These are phyloP conservation scores for Fusarium haematococcum DNA, from an alignment of 2,329 filamentous ascomycete genomes.

Conservation along the genomic window DNA sequence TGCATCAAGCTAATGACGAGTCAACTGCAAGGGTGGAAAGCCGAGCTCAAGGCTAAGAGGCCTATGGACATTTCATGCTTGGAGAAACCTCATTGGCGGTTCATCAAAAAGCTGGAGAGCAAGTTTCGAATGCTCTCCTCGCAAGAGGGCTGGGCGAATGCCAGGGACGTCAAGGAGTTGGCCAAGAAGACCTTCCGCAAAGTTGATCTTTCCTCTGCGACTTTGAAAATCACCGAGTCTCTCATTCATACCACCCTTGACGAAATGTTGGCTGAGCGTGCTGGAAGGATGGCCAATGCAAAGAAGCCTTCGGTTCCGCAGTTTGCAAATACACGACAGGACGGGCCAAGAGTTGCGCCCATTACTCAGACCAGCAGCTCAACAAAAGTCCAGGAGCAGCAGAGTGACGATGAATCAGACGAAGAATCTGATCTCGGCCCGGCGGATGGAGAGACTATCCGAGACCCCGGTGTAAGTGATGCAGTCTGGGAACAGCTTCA, in stretches of 20 bases:
- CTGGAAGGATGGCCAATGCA: conserved; percentile 20
- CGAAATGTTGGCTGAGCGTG: conserved; percentile 38
- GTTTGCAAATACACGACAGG: rapidly evolving
- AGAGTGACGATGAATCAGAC: background rate
- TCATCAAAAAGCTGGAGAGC: conserved; percentile 20
- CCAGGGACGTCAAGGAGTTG: conserved; percentile 69
- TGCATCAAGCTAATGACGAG: conserved; percentile 52
- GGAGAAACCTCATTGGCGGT: conserved; percentile 26
- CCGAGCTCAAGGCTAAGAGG: conserved; percentile 30
- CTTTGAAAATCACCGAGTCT: conserved; percentile 32
- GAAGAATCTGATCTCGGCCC: conserved; percentile 1
- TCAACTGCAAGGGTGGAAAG: conserved; percentile 53
- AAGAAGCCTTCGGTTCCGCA: background rate
- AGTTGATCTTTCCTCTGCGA: conserved; percentile 24
- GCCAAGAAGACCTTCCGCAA: conserved; percentile 61
- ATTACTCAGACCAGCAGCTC: background rate
- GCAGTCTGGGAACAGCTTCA: conserved; percentile 72
- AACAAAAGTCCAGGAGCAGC: background rate
- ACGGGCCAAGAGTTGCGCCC: background rate
- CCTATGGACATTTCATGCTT: conserved; percentile 42
- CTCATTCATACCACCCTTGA: conserved; percentile 32
- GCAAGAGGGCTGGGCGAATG: conserved; percentile 70
- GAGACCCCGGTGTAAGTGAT: conserved; percentile 71
- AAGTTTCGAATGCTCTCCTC: conserved; percentile 55
- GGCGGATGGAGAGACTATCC: conserved; percentile 22